Percentiles rank a stretch among this genome's conserved stretches.
Evolutionary conservation across 345 rosid genomes (phyloP).

Genomic region (Nephelium lappaceum): DNA sequence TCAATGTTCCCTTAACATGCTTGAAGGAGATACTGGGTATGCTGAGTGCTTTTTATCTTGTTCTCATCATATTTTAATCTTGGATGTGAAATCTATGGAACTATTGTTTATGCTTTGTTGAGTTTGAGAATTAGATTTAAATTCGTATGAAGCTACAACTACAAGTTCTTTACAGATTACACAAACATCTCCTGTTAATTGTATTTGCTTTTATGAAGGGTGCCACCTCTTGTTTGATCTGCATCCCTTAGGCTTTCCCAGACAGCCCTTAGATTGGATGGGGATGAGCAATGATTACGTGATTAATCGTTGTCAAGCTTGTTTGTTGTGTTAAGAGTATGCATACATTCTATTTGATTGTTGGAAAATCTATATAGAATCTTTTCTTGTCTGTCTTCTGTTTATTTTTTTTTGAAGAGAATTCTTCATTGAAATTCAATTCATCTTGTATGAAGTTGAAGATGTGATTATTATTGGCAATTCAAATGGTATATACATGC

Average conservation of each 20-base stretch:
- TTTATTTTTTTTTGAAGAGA: not conserved
- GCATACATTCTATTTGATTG: not conserved
- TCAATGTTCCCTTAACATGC: constrained; percentile 81
- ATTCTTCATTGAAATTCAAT: not conserved
- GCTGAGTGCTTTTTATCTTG: constrained; percentile 22
- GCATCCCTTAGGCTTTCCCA: not conserved
- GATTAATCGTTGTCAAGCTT: not conserved
- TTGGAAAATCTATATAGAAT: not conserved
- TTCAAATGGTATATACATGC: not conserved
- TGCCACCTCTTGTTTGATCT: not conserved
- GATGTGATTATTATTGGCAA: not conserved
- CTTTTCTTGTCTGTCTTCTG: not conserved
- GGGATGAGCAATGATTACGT: not conserved
- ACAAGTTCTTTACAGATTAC: not conserved
- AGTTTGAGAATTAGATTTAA: not conserved
- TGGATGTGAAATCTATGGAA: not conserved
- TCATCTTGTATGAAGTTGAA: not conserved
- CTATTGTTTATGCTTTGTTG: not conserved
- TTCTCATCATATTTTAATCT: not conserved
- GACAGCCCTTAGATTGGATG: not conserved
- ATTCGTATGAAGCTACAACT: not conserved
- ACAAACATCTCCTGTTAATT: not conserved
- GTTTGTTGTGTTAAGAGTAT: not conserved
- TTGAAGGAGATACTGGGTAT: constrained; percentile 93
- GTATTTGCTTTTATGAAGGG: not conserved